Evolutionary conservation across 257 asterid species (phyloP).

Genomic region (Verbascum thapsus): DNA sequence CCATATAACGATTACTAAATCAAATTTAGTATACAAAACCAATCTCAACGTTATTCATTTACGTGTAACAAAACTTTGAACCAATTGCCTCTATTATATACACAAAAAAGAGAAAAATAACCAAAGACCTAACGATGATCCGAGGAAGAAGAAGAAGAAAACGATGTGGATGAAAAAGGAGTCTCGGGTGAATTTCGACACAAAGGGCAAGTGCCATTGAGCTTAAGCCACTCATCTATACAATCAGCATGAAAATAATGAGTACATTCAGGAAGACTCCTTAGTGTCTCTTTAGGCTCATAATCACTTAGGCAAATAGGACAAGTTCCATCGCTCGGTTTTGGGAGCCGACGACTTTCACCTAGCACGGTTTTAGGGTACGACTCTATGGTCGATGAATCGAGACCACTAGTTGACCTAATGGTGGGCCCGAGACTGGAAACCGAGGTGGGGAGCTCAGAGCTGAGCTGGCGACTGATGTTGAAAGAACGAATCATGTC

Average conservation of each 20-base stretch:
- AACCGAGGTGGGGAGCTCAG: conserved; percentile 36
- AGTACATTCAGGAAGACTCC: conserved; percentile 76
- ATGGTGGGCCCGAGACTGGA: conserved; percentile 30
- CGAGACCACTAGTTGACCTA: conserved; percentile 53
- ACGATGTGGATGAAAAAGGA: conserved; percentile 48
- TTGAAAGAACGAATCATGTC: conserved; percentile 35
- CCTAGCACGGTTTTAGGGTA: conserved; percentile 71
- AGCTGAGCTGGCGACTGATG: conserved; percentile 24
- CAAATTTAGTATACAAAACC: too few species aligned
- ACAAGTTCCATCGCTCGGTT: conserved; percentile 55
- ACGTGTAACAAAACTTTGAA: too few species aligned
- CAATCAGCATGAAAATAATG: conserved; percentile 76
- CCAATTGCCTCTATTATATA: too few species aligned
- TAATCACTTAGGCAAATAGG: conserved; percentile 78
- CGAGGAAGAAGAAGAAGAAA: conserved; percentile 32
- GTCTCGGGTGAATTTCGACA: conserved; percentile 73
- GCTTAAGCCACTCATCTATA: conserved; percentile 85
- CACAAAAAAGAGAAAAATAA: neutral
- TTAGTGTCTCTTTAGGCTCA: conserved; percentile 60
- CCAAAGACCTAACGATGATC: conserved; percentile 2
- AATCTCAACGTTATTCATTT: too few species aligned
- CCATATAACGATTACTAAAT: too few species aligned
- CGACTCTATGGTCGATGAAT: conserved; percentile 62
- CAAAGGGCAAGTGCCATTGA: conserved; percentile 77
- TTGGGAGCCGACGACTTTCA: conserved; percentile 68